phyloP scores from a whole-genome alignment of 169 alveolate species.

The Eimeria sp. region DNA sequence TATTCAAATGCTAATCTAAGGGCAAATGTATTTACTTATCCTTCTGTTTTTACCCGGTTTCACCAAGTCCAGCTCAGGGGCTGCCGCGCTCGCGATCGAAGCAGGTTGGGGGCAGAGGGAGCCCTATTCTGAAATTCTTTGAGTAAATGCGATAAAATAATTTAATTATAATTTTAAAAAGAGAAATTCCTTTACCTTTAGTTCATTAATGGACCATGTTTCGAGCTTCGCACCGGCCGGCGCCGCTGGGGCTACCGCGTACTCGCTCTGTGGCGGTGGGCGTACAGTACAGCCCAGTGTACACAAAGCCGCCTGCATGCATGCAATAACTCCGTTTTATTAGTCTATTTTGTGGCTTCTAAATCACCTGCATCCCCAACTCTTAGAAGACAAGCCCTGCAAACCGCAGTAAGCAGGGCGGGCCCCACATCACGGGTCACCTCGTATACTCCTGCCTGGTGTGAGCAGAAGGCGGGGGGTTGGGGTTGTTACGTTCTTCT shows the following conservation, averaged over 20 bases:
- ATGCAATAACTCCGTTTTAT: not conserved
- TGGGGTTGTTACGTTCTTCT: not conserved
- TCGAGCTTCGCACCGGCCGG: not conserved
- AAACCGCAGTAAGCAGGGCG: not conserved
- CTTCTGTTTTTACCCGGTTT: not conserved
- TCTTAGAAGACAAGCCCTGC: not conserved
- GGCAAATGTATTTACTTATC: not conserved
- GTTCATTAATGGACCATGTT: not conserved
- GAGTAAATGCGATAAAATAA: not conserved
- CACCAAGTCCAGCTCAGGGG: not conserved
- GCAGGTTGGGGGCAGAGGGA: not conserved
- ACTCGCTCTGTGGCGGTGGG: not conserved
- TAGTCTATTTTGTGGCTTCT: not conserved
- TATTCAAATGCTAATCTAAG: not conserved
- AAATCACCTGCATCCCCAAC: not conserved
- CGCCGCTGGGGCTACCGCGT: conserved; percentile 5
- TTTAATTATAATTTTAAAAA: not conserved
- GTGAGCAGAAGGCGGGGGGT: not conserved
- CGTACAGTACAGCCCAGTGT: not conserved
- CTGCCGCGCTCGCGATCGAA: conserved; percentile 19
- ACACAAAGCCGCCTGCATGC: not conserved
- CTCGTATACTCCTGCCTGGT: not conserved
- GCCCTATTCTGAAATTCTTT: not conserved
- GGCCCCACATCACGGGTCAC: conserved; percentile 42
- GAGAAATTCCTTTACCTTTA: not conserved